These are phyloP conservation scores for Botrytis pseudocinerea DNA, from an alignment of 2,329 filamentous ascomycete species.

Conservation along the genomic window DNA sequence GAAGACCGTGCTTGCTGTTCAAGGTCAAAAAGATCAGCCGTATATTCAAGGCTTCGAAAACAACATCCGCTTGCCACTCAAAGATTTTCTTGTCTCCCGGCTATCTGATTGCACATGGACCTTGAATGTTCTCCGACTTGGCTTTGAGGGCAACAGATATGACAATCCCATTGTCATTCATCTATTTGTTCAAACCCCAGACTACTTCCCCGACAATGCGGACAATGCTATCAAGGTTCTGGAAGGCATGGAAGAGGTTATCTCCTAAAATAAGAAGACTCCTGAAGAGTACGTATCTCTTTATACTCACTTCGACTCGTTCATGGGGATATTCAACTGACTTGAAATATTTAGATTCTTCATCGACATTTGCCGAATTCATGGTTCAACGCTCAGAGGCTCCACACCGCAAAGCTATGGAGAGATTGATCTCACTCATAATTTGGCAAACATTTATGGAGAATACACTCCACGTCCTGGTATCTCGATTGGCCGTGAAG, in stretches of 20 bases:
- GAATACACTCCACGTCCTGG: background rate
- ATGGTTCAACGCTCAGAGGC: background rate
- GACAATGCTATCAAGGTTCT: background rate
- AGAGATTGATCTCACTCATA: too few species aligned
- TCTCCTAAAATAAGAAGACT: background rate
- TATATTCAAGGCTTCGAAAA: background rate
- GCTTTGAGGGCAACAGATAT: background rate
- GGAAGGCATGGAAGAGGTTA: background rate
- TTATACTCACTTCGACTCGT: background rate
- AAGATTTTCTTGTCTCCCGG: background rate
- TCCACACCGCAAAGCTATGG: background rate
- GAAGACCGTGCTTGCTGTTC: background rate
- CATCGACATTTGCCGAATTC: background rate
- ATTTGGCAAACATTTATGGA: too few species aligned
- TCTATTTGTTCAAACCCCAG: background rate
- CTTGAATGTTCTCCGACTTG: background rate
- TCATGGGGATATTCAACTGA: background rate
- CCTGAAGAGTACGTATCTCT: background rate
- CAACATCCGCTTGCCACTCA: background rate
- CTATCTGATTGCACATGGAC: background rate
- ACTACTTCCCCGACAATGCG: background rate
- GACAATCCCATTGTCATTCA: background rate
- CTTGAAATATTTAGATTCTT: background rate
- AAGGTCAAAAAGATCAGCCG: background rate
- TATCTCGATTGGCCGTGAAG: background rate